These are phyloP conservation scores for Solanum medicagineum DNA, from an alignment of 257 asterid genomes.

Conservation along the genomic window DNA sequence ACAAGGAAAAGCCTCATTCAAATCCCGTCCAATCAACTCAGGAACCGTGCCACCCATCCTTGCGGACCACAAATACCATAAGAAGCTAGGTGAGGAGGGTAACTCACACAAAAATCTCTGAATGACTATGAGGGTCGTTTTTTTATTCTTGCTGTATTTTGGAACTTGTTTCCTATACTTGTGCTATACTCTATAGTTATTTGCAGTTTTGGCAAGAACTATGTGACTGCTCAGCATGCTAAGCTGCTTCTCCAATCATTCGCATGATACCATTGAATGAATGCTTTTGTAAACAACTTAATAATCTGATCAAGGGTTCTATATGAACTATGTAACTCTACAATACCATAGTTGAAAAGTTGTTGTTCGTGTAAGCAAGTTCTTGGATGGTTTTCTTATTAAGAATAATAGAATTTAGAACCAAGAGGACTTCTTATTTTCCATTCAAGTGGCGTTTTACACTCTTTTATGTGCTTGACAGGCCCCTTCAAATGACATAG, in stretches of 20 bases:
- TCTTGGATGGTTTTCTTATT: not conserved
- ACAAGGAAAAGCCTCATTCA: not conserved
- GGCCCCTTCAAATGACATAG: conserved; percentile 95
- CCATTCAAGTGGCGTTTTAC: not conserved
- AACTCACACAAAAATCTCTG: not conserved
- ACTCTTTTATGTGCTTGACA: conserved; percentile 19
- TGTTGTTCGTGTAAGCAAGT: not conserved
- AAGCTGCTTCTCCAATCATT: not conserved
- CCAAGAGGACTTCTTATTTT: not conserved
- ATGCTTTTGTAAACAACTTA: not conserved
- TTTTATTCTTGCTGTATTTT: not conserved
- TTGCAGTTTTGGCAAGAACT: not conserved
- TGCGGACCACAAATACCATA: not conserved
- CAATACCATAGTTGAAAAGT: not conserved
- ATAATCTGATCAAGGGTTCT: not conserved
- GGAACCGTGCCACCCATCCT: not conserved
- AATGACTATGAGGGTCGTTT: not conserved
- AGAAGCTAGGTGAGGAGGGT: not conserved
- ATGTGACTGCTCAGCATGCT: not conserved
- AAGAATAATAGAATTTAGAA: not conserved
- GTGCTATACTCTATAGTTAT: not conserved
- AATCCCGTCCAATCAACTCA: not conserved
- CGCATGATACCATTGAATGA: not conserved
- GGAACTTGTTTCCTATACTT: not conserved
- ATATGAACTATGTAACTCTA: not conserved